Base-by-base conservation (phyloP, 208 protist genomes). In the Acanthamoeba culbertsoni region DNA sequence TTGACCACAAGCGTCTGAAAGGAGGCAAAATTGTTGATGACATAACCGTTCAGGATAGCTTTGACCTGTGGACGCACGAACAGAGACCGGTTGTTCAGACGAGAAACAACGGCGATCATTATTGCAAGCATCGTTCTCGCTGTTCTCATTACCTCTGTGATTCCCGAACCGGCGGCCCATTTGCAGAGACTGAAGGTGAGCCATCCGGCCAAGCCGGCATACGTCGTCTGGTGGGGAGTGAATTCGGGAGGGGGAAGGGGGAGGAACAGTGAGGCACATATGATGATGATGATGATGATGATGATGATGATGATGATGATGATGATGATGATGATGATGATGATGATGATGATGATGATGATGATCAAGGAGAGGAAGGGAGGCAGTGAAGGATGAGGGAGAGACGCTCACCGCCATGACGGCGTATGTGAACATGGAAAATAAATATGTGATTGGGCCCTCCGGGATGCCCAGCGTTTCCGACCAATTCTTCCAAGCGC, bases 41-140 rank as follows among this genome's bases (percentile, higher is more conserved):
- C 65, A 77, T 82, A 95, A 45, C 95, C 95, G 51, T 86, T 86
- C n/a, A 96, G 92, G 55, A 96, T 95, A 31, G 94, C 92, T 57
- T 96, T 96, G 23, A 95, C 92, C 63, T 91, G 71, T 45, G 6
- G 45, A 77, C 57, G 46, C n/a, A 71, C n/a, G 35, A 31, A 79
- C 37, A 31, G 14, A 48, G n/a, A 79, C 1, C 18, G 12, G 0
- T 0, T 31, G 12, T n/a, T 4, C 18, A 48, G 33, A 23, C 23
- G 26, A 79, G 6, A 14, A 0, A n/a, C n/a, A 51, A 79, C 40
- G 31, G 20, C 8, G 20, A 37, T 7, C n/a, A n/a, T n/a, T n/a
- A n/a, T n/a, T n/a, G 18, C 63, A 40, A 35, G n/a, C 18, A 75
- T 16, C 31, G 14, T 12, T 16, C 31, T 40, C 16, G 28, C 63